Percentiles rank a stretch among this genome's conserved stretches.
Conservation (phyloP, 2,329 filamentous ascomycete genomes). For the Pseudogymnoascus sp. region DNA sequence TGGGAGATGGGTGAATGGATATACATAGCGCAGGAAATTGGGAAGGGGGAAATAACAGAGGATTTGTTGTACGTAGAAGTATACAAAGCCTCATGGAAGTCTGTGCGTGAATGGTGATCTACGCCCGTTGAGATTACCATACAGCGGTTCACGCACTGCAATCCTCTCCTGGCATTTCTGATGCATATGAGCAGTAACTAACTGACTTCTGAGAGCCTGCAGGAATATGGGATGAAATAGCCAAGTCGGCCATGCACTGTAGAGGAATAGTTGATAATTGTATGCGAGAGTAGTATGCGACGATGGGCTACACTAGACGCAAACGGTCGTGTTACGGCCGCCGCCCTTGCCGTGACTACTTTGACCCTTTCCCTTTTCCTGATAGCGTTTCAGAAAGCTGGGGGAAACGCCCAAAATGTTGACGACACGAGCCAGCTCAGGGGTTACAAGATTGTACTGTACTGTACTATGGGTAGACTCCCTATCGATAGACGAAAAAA, state of each 20-base stretch:
- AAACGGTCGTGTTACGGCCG: conserved; percentile 6
- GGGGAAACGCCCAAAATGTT: neutral
- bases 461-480: neutral
- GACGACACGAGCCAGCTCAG: neutral
- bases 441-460: neutral
- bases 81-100: neutral
- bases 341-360: neutral
- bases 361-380: neutral
- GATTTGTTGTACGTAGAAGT: neutral
- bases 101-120: conserved; percentile 5
- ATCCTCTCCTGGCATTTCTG: neutral
- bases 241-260: neutral
- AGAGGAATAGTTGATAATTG: neutral
- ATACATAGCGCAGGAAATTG: neutral
- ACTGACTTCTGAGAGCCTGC: neutral
- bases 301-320: conserved; percentile 4
- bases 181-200: neutral
- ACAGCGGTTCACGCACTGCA: neutral
- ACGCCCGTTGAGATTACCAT: conserved; percentile 4
- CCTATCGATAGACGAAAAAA: neutral
- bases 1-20: neutral
- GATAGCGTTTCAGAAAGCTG: conserved; percentile 3
- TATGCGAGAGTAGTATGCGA: neutral
- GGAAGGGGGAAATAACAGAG: neutral
- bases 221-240: neutral